Base-by-base conservation (phyloP, 768 basidiomycete genomes). In the Boletus insuetus region DNA sequence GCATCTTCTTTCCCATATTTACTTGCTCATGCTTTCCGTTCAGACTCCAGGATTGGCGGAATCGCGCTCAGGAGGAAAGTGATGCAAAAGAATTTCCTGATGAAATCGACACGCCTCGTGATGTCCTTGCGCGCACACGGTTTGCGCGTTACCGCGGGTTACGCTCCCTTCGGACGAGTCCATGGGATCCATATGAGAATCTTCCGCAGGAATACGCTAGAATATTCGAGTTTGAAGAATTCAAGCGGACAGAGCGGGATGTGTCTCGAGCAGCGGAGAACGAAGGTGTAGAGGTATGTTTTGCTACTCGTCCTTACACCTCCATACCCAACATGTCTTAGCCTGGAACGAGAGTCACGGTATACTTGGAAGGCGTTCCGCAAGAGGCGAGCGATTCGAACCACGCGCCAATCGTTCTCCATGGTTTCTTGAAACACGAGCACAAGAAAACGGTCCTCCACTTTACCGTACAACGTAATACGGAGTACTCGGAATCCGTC, bases 141-240 rank as follows among this genome's bases (percentile, higher is more conserved):
- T 98, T 98, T 75, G 91, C 93, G 64, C 82, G 95, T 46, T 99
- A 86, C 69, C 85, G 96, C 54, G 96, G 96, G 9, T 71, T 99
- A 73, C 85, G 85, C 45, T 94, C 91, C 14, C 91, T 99, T 79
- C 65, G 96, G 37, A 98, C 96, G 7, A 94, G 91, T 67, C 92
- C 91, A 37, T 99, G 96, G 97, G 97, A 98, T 69, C 87, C 96
- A 9, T 98, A 89, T 63, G 96, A 99, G 73, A 95, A 95, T 65
- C 77, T 99, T 12, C 96, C 96, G 13, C 74, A 87, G 47, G 94
- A 99, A 68, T 98, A 98, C 65, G 93, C 89, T 3, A 82, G 89
- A 40, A 96, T 98, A 62, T 99, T 98, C 74, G 91, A 94, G 69
- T 97, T 98, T 65, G 94, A 98, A 72, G 91, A 95, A 63, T 97